Evolutionary conservation across 2,329 filamentous ascomycete genomes (phyloP).

Genomic region (Ophiocordyceps camponoti-leonardi): DNA sequence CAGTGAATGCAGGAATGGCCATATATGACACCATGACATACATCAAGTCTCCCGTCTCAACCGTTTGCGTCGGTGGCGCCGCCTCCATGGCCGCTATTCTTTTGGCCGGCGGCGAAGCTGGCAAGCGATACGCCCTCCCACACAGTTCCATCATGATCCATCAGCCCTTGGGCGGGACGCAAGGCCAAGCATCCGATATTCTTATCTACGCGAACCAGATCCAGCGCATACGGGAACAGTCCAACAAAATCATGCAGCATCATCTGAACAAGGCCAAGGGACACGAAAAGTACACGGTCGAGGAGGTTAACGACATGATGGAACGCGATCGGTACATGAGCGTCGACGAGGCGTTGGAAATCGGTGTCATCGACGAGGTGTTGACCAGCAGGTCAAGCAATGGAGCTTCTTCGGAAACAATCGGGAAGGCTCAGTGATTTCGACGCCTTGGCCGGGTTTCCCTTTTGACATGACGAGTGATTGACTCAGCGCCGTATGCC

Average conservation of each 20-base stretch:
- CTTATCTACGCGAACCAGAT: conserved; percentile 97
- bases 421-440: conserved; percentile 2
- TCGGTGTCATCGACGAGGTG: conserved; percentile 87
- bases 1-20: conserved; percentile 36
- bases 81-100: conserved; percentile 89
- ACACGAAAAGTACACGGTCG: conserved; percentile 57
- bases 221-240: conserved; percentile 61
- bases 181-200: conserved; percentile 60
- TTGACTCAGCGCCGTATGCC: too few species aligned
- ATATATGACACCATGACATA: conserved; percentile 99
- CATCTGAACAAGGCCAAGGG: conserved; percentile 69
- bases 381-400: conserved; percentile 42
- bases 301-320: conserved; percentile 88
- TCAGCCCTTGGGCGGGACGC: conserved; percentile 66
- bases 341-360: conserved; percentile 70
- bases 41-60: conserved; percentile 81
- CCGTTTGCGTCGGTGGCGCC: conserved; percentile 86
- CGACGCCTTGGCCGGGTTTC: neutral
- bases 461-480: neutral
- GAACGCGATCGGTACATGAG: conserved; percentile 91
- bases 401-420: conserved; percentile 16
- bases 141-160: conserved; percentile 95
- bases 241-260: conserved; percentile 77
- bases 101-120: conserved; percentile 68
- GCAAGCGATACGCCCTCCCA: conserved; percentile 78